Evolutionary conservation across 257 asterid species (phyloP), one percentile per base, ranked within the genome.

Genomic region (Mentha longifolia): DNA sequence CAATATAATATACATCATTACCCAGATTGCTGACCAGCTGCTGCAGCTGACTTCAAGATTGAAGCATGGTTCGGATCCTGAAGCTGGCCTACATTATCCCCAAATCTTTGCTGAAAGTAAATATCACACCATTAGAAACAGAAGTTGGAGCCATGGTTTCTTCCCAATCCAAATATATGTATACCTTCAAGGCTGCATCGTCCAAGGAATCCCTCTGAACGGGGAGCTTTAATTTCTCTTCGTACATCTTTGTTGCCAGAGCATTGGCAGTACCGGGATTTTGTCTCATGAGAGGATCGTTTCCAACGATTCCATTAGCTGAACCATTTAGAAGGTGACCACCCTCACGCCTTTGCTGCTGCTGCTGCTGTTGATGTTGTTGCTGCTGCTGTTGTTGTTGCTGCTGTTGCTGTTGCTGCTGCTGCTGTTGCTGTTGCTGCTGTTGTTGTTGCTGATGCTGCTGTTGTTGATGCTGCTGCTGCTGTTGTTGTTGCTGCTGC

Each of bases 11-110:
- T 60, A 11, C 11, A 68, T 58, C 74, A 69, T 35, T 92, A 95
- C 99, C 95, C 98, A 16, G 99, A 83, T 25, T 89, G 84, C 79
- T 92, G 98, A 59, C 92, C 98, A 71, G 88, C 78, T 61, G 91
- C 85, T 3, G 88, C 92, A 79, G 97, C 81, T 14, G 99, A 87
- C 82, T 95, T 95, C 83, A 95, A 79, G 68, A 95, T 83, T 14
- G 99, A 89, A 17, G 97, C 93, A 74, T 95, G 98, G 82, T 80
- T 92, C 6, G 87, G 87, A 85, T 95, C 99, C 83, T 90, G 58
- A 55, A 88, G 91, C 75, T 83, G 95, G 79, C 86, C 84, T 12
- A 85, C 87, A 71, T 85, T 95, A 62, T 95, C 98, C 31, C 92
- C 90, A 76, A 88, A 95, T 60, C 97, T 83, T 84, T 92, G 98